These are phyloP conservation scores for Alternaria gaisen DNA, from an alignment of 2,329 filamentous ascomycete genomes.

Conservation along the genomic window DNA sequence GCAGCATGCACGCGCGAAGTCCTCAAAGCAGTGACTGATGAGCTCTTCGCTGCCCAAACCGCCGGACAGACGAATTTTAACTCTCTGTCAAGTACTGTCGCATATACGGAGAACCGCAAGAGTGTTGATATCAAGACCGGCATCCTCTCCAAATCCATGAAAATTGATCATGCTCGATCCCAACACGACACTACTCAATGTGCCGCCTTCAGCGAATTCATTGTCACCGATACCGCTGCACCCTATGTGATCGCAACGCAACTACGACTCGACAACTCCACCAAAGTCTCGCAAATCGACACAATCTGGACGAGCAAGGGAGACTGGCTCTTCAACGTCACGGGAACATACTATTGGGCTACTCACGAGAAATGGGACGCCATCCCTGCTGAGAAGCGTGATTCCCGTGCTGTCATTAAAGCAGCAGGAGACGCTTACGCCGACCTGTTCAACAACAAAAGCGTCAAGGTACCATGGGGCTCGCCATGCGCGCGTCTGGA, in stretches of 20 bases:
- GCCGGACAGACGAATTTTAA: constrained; percentile 27
- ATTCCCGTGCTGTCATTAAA: constrained; percentile 34
- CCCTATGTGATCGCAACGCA: constrained; percentile 43
- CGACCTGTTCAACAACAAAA: constrained; percentile 39
- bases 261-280: constrained; percentile 35
- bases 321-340: constrained; percentile 46
- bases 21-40: constrained; percentile 31
- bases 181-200: constrained; percentile 40
- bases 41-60: constrained; percentile 33
- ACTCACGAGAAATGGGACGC: constrained; percentile 34
- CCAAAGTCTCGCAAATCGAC: constrained; percentile 34
- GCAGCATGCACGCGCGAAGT: constrained; percentile 34
- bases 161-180: constrained; percentile 35
- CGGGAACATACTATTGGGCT: constrained; percentile 39
- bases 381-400: constrained; percentile 29
- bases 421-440: constrained; percentile 42
- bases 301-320: constrained; percentile 39
- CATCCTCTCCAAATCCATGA: constrained; percentile 36
- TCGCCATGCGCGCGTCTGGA: constrained; percentile 40
- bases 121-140: constrained; percentile 25
- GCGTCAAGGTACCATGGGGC: constrained; percentile 39
- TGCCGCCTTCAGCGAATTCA: constrained; percentile 41
- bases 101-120: constrained; percentile 41
- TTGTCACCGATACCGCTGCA: constrained; percentile 33
- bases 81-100: constrained; percentile 28